A percentile compares a stretch with the other conserved stretches of the same genome.
Conservation (phyloP, 208 protist species). For the Wallacemonas sp. region DNA sequence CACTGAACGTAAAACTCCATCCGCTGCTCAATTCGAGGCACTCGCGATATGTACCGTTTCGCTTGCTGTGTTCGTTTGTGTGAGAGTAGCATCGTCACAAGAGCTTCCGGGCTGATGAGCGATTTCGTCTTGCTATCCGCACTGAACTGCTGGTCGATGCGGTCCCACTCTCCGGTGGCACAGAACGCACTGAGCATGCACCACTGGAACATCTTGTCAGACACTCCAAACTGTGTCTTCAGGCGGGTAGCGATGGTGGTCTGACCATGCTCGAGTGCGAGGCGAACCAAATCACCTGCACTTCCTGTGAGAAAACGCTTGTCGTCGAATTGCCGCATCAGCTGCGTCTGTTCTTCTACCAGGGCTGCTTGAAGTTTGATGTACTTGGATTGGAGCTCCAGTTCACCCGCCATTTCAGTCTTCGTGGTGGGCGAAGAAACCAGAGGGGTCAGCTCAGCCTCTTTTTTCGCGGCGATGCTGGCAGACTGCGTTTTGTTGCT, state of each 20-base stretch:
- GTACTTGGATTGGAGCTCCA: slow-evolving; percentile 12
- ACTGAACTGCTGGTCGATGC: slow-evolving; percentile 64
- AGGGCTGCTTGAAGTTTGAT: slow-evolving; percentile 23
- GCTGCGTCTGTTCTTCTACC: slow-evolving; percentile 62
- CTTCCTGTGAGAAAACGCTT: slow-evolving; percentile 73
- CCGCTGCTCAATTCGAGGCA: slow-evolving; percentile 61
- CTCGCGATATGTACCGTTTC: slow-evolving; percentile 63
- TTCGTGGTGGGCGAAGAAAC: not conserved
- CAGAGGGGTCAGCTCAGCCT: slow-evolving; percentile 4
- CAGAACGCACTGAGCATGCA: slow-evolving; percentile 67
- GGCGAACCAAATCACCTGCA: slow-evolving; percentile 56
- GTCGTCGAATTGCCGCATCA: slow-evolving; percentile 68
- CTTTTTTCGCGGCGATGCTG: slow-evolving; percentile 16
- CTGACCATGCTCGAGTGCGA: slow-evolving; percentile 58
- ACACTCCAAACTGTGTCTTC: slow-evolving; percentile 59
- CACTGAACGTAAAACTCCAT: slow-evolving; percentile 88
- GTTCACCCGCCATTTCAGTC: not conserved
- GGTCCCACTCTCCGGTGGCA: slow-evolving; percentile 62
- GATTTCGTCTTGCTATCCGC: slow-evolving; percentile 34
- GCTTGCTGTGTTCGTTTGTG: slow-evolving; percentile 64
- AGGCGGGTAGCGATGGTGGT: slow-evolving; percentile 42
- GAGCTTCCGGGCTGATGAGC: slow-evolving; percentile 45
- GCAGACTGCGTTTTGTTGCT: slow-evolving; percentile 11
- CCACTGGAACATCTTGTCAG: slow-evolving; percentile 77
- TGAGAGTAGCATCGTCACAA: slow-evolving; percentile 55